A percentile compares a stretch with the other conserved stretches of the same genome.
Conservation (phyloP, 2,329 filamentous ascomycete genomes). For the Clonostachys sp. region DNA sequence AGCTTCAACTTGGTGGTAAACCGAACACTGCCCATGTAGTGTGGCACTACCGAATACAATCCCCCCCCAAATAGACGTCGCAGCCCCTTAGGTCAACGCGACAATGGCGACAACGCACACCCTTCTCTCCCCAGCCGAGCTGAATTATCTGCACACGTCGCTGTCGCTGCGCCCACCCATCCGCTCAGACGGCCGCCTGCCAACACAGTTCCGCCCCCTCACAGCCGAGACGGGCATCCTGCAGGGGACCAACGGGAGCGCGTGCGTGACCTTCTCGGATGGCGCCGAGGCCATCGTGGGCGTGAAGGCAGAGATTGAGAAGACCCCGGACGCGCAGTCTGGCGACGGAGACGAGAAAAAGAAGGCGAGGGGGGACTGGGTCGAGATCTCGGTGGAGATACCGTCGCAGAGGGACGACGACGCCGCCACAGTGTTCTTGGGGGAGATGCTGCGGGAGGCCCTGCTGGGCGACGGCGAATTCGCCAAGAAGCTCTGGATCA, state of each 20-base stretch:
- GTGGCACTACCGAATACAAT: too few species aligned
- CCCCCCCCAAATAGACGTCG: not conserved
- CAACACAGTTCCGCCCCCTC: slow-evolving; percentile 86
- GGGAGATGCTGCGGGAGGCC: slow-evolving; percentile 84
- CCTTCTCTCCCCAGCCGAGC: slow-evolving; percentile 89
- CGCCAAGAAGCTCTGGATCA: slow-evolving; percentile 75
- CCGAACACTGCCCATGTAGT: not conserved
- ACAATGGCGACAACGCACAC: slow-evolving; percentile 64
- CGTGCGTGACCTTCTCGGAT: slow-evolving; percentile 89
- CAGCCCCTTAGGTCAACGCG: not conserved
- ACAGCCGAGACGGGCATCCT: slow-evolving; percentile 88
- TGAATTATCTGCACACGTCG: slow-evolving; percentile 89
- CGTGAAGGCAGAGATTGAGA: slow-evolving; percentile 91
- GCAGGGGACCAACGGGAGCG: slow-evolving; percentile 85
- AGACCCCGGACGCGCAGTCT: slow-evolving; percentile 38
- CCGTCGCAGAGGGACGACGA: slow-evolving; percentile 90
- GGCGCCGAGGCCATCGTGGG: slow-evolving; percentile 95
- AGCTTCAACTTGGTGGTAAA: not conserved
- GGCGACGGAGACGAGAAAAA: slow-evolving; percentile 31
- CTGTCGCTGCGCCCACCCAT: slow-evolving; percentile 79
- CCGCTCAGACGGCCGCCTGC: slow-evolving; percentile 78
- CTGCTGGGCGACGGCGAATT: slow-evolving; percentile 69
- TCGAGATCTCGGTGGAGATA: slow-evolving; percentile 89
- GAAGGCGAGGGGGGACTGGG: slow-evolving; percentile 58
- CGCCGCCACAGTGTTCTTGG: slow-evolving; percentile 78